Evolutionary conservation across 345 rosid species (phyloP).

Genomic region (Chamaenerion angustifolium): DNA sequence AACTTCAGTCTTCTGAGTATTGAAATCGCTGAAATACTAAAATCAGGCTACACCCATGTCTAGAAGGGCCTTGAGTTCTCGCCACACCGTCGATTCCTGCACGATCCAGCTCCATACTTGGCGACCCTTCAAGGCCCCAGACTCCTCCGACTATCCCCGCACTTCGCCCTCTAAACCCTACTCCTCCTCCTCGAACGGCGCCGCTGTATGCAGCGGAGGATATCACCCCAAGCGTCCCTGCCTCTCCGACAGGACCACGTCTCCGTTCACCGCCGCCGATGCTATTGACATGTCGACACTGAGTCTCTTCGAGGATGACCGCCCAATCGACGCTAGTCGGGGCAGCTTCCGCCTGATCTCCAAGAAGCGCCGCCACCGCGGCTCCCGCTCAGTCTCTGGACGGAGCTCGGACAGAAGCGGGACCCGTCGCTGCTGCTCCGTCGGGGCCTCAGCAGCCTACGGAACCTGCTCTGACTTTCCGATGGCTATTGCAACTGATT

Average conservation of each 20-base stretch:
- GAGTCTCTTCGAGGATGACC: conserved; percentile 61
- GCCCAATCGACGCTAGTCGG: conserved; percentile 14
- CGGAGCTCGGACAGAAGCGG: conserved; percentile 90
- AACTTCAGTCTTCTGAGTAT: not conserved
- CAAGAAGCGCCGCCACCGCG: conserved; percentile 64
- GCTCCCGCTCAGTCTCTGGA: conserved; percentile 84
- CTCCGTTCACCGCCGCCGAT: conserved; percentile 47
- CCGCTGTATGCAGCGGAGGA: conserved; percentile 1
- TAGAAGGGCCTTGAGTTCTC: conserved; percentile 30
- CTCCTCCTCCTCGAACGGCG: conserved; percentile 10
- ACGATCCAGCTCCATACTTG: conserved; percentile 76
- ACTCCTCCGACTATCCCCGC: conserved; percentile 25
- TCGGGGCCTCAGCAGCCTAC: conserved; percentile 72
- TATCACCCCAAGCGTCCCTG: conserved; percentile 68
- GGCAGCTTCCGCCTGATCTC: conserved; percentile 35
- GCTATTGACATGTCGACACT: conserved; percentile 62
- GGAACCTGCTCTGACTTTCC: conserved; percentile 81
- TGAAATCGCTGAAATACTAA: not conserved
- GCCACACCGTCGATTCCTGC: conserved; percentile 67
- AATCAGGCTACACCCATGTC: conserved; percentile 17
- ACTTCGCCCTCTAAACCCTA: conserved; percentile 15
- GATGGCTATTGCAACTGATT: conserved; percentile 76
- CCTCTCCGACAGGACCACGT: conserved; percentile 87
- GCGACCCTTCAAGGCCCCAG: conserved; percentile 59
- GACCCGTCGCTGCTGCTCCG: conserved; percentile 77